These are phyloP conservation scores for Cucurbitaria berberidis DNA, from an alignment of 2,329 filamentous ascomycete genomes.

Conservation along the genomic window DNA sequence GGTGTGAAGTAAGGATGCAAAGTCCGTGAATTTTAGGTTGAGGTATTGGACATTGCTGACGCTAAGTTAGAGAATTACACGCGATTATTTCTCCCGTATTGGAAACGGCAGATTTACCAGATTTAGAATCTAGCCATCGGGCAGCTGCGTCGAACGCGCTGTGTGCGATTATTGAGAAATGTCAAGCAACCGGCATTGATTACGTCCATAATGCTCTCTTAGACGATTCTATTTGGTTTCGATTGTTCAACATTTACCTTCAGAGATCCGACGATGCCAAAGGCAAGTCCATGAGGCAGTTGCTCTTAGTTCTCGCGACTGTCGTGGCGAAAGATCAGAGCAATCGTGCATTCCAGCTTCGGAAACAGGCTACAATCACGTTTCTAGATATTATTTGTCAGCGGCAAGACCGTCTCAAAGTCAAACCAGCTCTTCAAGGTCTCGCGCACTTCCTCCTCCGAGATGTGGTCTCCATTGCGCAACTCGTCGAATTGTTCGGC, in stretches of 20 bases:
- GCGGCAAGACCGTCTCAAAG: slow-evolving; percentile 66
- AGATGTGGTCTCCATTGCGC: slow-evolving; percentile 55
- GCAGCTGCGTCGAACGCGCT: slow-evolving; percentile 56
- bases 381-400: slow-evolving; percentile 66
- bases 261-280: slow-evolving; percentile 52
- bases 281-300: slow-evolving; percentile 55
- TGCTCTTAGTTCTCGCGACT: slow-evolving; percentile 50
- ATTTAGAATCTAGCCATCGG: slow-evolving; percentile 47
- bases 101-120: slow-evolving; percentile 41
- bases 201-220: slow-evolving; percentile 41
- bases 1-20: slow-evolving; percentile 47
- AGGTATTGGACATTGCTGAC: slow-evolving; percentile 22
- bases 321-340: slow-evolving; percentile 41
- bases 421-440: slow-evolving; percentile 72
- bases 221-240: slow-evolving; percentile 47
- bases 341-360: slow-evolving; percentile 29
- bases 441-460: slow-evolving; percentile 71
- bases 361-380: slow-evolving; percentile 40
- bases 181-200: slow-evolving; percentile 36
- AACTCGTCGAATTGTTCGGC: slow-evolving; percentile 50
- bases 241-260: slow-evolving; percentile 51
- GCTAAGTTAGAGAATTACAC: slow-evolving; percentile 34
- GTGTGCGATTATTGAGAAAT: slow-evolving; percentile 53
- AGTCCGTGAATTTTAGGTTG: slow-evolving; percentile 42
- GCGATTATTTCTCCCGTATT: slow-evolving; percentile 36